Conservation (phyloP, 2,329 filamentous ascomycete genomes). For the Beauveria sp. region DNA sequence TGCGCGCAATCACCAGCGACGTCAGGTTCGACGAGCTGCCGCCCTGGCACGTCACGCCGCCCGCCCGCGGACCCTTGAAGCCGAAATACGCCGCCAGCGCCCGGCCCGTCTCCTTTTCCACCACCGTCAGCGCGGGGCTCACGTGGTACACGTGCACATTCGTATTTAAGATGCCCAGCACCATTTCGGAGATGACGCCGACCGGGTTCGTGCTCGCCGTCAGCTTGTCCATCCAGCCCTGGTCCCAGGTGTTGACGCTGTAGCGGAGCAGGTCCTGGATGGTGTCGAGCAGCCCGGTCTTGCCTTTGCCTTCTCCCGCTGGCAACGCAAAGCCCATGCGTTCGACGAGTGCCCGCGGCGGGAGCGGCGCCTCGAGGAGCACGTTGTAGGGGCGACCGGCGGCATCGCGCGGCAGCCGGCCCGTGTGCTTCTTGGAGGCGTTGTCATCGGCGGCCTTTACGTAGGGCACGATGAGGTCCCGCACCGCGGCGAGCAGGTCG, state of each 20-base stretch:
- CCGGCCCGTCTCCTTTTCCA: slow-evolving; percentile 76
- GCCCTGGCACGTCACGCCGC: slow-evolving; percentile 73
- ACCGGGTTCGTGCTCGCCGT: slow-evolving; percentile 89
- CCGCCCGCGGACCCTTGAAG: slow-evolving; percentile 58
- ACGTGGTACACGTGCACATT: slow-evolving; percentile 93
- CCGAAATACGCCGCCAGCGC: slow-evolving; percentile 71
- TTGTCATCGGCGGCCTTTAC: slow-evolving; percentile 61
- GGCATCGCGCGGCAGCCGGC: slow-evolving; percentile 27
- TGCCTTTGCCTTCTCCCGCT: slow-evolving; percentile 45
- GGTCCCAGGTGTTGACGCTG: slow-evolving; percentile 95
- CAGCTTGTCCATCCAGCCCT: slow-evolving; percentile 92
- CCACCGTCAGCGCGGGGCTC: slow-evolving; percentile 75
- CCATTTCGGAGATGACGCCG: slow-evolving; percentile 77
- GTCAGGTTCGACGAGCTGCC: slow-evolving; percentile 79
- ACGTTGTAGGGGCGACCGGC: slow-evolving; percentile 42
- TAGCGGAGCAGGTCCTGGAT: slow-evolving; percentile 68
- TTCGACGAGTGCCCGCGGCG: slow-evolving; percentile 49
- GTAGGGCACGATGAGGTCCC: slow-evolving; percentile 61
- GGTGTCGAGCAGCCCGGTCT: slow-evolving; percentile 65
- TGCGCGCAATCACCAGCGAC: slow-evolving; percentile 79
- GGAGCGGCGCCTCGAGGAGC: slow-evolving; percentile 51
- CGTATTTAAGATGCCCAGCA: slow-evolving; percentile 82
- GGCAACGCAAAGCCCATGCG: slow-evolving; percentile 54
- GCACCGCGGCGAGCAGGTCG: slow-evolving; percentile 61
- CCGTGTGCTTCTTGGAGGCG: slow-evolving; percentile 41